Evolutionary conservation across 2,329 filamentous ascomycete species (phyloP).

Genomic region (Mycosphaerella arachidis): DNA sequence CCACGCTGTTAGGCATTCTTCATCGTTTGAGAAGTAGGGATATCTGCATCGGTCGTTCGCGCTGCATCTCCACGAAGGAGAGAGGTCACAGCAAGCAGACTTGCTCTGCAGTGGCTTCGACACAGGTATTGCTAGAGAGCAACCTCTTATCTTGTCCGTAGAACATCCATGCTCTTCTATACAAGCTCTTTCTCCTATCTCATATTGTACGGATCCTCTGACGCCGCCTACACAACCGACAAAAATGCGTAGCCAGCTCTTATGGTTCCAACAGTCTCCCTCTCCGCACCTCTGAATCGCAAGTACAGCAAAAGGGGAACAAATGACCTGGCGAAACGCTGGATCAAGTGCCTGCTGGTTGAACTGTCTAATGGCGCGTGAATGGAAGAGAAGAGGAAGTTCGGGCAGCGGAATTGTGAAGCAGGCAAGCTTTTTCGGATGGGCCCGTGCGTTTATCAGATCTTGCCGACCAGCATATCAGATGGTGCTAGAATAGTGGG

Average conservation of each 20-base stretch:
- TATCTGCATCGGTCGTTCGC: neutral
- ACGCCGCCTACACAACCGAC: constrained; percentile 25
- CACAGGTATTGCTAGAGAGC: neutral
- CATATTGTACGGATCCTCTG: constrained; percentile 24
- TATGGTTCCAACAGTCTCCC: constrained; percentile 25
- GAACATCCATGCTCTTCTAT: neutral
- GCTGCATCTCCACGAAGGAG: neutral
- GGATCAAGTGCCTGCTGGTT: constrained; percentile 12
- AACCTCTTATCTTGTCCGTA: neutral
- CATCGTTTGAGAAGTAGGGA: neutral
- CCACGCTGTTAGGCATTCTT: neutral
- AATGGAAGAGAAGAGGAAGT: constrained; percentile 5
- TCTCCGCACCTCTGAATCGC: constrained; percentile 27
- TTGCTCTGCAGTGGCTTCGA: neutral
- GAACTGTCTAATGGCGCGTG: constrained; percentile 18
- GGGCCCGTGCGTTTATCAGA: neutral
- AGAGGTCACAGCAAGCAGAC: neutral
- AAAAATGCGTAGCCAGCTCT: constrained; percentile 26
- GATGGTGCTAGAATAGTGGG: neutral
- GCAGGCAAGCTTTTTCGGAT: neutral
- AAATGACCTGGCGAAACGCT: constrained; percentile 9
- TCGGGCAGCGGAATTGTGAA: neutral
- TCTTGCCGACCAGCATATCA: neutral
- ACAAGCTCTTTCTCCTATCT: neutral
- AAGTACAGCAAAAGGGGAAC: constrained; percentile 16